Evolutionary conservation across 495 filamentous ascomycete genomes (phyloP).

Genomic region (Tuber borchii): DNA sequence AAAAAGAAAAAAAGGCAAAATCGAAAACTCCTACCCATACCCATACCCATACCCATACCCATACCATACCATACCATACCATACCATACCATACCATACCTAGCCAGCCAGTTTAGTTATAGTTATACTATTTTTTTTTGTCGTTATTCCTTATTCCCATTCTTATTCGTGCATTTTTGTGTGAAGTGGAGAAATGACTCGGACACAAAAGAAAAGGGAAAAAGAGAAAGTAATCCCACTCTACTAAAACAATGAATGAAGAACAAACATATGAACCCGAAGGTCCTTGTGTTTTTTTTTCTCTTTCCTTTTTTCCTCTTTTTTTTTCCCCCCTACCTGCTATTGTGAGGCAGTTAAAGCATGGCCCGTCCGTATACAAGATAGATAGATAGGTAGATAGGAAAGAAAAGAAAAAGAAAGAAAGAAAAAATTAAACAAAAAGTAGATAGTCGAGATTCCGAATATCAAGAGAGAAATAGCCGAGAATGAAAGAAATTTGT

Average conservation of each 20-base stretch:
- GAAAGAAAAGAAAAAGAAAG: background rate
- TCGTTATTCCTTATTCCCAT: background rate
- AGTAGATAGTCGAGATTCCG: background rate
- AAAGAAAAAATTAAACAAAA: background rate
- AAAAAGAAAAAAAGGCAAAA: background rate
- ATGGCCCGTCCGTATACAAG: background rate
- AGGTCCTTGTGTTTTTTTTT: background rate
- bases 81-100: background rate
- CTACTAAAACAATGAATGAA: background rate
- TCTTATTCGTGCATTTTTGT: background rate
- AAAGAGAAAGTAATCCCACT: background rate
- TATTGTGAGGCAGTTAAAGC: background rate
- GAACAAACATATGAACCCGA: background rate
- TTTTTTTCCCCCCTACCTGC: background rate
- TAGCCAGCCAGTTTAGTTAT: background rate
- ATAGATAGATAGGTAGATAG: background rate
- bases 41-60: background rate
- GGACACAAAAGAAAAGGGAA: background rate
- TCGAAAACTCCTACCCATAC: conserved; percentile 1
- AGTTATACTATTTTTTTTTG: background rate
- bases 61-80: background rate
- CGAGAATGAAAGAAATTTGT: background rate
- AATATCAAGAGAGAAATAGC: background rate
- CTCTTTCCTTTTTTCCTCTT: background rate
- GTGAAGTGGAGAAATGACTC: background rate